Base-by-base conservation (phyloP, 768 basidiomycete genomes). In the Calocera cornea region DNA sequence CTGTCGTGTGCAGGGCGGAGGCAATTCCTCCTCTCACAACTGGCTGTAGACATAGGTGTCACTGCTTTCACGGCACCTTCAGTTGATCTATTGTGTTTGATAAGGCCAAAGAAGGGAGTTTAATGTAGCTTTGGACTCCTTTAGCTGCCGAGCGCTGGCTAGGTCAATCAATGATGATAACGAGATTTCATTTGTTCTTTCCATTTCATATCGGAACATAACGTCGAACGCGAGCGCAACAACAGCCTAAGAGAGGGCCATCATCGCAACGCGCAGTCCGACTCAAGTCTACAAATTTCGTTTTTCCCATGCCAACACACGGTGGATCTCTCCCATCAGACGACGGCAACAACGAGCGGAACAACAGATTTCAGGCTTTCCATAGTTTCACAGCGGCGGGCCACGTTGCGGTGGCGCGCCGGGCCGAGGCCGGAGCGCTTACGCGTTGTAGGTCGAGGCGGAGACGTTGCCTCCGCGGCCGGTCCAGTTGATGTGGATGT, bases 401-500 rank as follows among this genome's bases (percentile, higher is more conserved):
- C 29, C 29, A 17, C 5, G 19, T 5, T 31, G n/a, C 49, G 49
- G 19, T 50, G 5, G 22, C 14, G 36, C 36, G 36, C 5, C n/a
- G 19, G 2, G 11, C n/a, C 5, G 7, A 19, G 22, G 64, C 34
- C 3, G 33, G 22, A 7, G 24, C 34, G 64, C 67, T 72, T 81
- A 88, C 69, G 85, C 87, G 72, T 79, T 79, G 84, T 98, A 98
- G 65, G 88, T 86, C 69, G 85, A 87, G 41, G 94, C 89, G 66
- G 95, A 92, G 67, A 95, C 93, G 72, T 87, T 92, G 71, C 95
- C 95, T 64, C 95, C 95, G 71, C 92, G 92, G 54, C 95, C 95
- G 72, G 95, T 98, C 95, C 95, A 98, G 83, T 97, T 97, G 80
- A 95, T 83, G 80, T 99, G 91, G 77, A 97, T 93, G 76, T 95